Evolutionary conservation across 1,139 yeast species (phyloP), one percentile per base, ranked within the genome.

Genomic region (Blastobotrys illinoisensis): DNA sequence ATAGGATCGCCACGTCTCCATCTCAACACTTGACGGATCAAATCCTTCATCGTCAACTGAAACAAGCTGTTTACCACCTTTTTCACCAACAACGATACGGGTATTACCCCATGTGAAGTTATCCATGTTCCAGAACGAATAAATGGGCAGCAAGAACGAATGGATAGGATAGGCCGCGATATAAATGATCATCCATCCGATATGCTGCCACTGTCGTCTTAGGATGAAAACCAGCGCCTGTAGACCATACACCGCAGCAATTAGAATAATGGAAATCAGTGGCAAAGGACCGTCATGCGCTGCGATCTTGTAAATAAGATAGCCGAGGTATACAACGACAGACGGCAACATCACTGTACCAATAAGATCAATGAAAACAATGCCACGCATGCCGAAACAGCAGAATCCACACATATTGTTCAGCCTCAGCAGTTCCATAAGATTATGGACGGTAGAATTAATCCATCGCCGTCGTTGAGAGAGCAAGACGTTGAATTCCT

Each of bases 381-480:
- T 66, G 52, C 73, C 73, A 23, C 77, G 64, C 77, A 73, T 73
- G 50, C 74, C 67, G 57, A 73, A 68, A 56, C 70, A 71, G 59
- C 74, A 71, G 63, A 74, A 73, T 1, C 77, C 77, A 58, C 77
- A 73, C 65, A 73, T 68, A 53, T 71, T 72, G 45, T 67, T 60
- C 63, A 73, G 60, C 20, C 74, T 70, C 49, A 69, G 64, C 43
- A 74, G 66, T 59, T 74, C 77, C 11, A 70, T 67, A 62, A 74
- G 60, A 57, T 74, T 74, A 55, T 74, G 77, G 9, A 74, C 74
- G 0, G 77, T 74, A 1, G 77, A 73, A 62, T 74, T 74, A 58
- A 74, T 74, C 78, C 78, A 74, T 50, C 78, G 68, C 44, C 78
- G 71, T 48, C 78, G 68, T 62, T 74, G 78, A 5, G 77, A 74